These are phyloP conservation scores for Candida peoriensis DNA, from an alignment of 805 yeast species.

Conservation along the genomic window DNA sequence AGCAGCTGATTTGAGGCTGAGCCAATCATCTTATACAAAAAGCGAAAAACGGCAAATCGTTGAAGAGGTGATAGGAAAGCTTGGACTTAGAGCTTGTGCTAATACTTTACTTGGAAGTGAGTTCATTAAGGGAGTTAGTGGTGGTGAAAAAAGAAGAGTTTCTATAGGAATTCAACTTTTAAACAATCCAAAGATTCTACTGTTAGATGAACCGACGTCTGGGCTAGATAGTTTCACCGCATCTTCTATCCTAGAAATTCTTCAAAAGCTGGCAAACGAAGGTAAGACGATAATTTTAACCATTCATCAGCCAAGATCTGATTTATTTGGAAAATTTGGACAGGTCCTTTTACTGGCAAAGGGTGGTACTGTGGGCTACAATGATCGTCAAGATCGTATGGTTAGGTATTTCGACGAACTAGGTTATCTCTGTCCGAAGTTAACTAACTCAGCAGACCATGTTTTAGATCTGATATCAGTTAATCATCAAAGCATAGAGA, in stretches of 20 bases:
- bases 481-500: constrained; percentile 15
- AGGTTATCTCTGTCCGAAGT: constrained; percentile 54
- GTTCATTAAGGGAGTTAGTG: constrained; percentile 63
- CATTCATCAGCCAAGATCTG: constrained; percentile 84
- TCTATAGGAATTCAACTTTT: constrained; percentile 78
- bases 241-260: constrained; percentile 57
- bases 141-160: constrained; percentile 81
- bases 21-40: constrained; percentile 31
- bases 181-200: constrained; percentile 64
- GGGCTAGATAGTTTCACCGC: constrained; percentile 85
- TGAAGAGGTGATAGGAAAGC: constrained; percentile 51
- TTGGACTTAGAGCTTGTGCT: constrained; percentile 73
- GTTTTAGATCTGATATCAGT: constrained; percentile 65
- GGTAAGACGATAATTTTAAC: constrained; percentile 72
- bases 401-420: constrained; percentile 41
- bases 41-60: constrained; percentile 45
- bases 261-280: constrained; percentile 51
- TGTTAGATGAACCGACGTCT: constrained; percentile 87
- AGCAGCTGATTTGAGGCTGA: constrained; percentile 67
- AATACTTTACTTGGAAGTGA: constrained; percentile 66
- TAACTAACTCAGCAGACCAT: constrained; percentile 71
- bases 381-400: constrained; percentile 52
- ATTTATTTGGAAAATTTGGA: constrained; percentile 61
- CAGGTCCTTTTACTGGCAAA: constrained; percentile 67
- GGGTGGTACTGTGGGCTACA: constrained; percentile 72